These are phyloP conservation scores for Telfairia occidentalis DNA, from an alignment of 331 rosid genomes.

Conservation along the genomic window DNA sequence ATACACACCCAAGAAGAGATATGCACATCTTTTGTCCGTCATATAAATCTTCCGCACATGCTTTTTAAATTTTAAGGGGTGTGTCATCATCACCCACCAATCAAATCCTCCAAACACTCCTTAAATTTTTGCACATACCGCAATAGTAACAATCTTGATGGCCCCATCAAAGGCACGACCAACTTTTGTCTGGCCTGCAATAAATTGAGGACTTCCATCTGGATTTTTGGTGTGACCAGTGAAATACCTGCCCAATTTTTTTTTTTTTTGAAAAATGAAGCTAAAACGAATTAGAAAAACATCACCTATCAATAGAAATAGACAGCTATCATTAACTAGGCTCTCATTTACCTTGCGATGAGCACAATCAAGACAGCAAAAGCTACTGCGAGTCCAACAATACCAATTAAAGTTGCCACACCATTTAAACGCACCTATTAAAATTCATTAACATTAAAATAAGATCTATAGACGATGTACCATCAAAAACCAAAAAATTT, in stretches of 20 bases:
- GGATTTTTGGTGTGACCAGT: constrained; percentile 55
- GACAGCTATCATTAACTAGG: neutral
- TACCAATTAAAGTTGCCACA: constrained; percentile 92
- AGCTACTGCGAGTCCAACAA: constrained; percentile 87
- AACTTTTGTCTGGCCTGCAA: constrained; percentile 50
- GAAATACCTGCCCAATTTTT: constrained; percentile 51
- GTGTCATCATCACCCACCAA: neutral
- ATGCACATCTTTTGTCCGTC: neutral
- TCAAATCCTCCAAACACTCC: neutral
- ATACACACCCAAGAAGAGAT: neutral
- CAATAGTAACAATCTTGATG: constrained; percentile 81
- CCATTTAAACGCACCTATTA: constrained; percentile 90
- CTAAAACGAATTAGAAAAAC: neutral
- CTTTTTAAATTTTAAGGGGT: neutral
- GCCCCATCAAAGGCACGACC: constrained; percentile 74
- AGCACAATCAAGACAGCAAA: constrained; percentile 60
- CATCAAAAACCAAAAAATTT: neutral
- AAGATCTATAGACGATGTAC: neutral
- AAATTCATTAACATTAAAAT: constrained; percentile 14
- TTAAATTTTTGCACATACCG: constrained; percentile 37
- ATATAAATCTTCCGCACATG: neutral
- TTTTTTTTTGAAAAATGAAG: neutral
- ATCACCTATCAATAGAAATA: neutral
- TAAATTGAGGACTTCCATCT: constrained; percentile 37
- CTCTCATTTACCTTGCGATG: constrained; percentile 46